Conservation (phyloP, 139 green algal species). For the Tetradesmus obliquus region DNA sequence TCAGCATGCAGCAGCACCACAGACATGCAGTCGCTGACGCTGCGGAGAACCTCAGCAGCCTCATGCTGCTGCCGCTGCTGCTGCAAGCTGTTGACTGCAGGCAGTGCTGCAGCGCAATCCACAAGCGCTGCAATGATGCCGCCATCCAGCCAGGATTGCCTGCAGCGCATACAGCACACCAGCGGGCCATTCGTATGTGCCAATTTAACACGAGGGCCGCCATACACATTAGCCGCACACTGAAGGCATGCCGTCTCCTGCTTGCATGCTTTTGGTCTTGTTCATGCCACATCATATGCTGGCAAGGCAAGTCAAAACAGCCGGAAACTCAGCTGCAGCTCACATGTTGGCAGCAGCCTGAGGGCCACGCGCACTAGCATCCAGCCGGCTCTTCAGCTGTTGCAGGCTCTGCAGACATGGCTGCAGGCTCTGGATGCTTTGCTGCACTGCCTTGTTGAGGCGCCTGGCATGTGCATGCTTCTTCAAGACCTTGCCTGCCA, state of each 20-base stretch:
- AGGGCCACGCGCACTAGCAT: background rate
- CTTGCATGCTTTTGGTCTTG: background rate
- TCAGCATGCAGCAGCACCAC: background rate
- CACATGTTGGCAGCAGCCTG: conserved; percentile 22
- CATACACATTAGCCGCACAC: no score
- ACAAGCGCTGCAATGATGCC: conserved; percentile 36
- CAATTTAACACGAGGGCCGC: no score
- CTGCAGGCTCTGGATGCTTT: background rate
- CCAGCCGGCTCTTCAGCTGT: background rate
- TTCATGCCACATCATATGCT: background rate
- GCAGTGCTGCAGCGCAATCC: conserved; percentile 16
- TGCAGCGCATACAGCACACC: background rate
- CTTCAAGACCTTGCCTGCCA: background rate
- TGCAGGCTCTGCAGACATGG: background rate
- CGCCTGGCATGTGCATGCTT: background rate
- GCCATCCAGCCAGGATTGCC: background rate
- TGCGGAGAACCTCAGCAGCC: background rate
- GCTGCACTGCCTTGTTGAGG: background rate
- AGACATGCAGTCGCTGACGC: background rate
- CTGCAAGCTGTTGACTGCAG: background rate
- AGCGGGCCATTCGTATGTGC: background rate
- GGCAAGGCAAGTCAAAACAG: no score
- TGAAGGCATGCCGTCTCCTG: no score
- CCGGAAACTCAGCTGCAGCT: background rate
- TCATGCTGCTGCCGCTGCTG: background rate